Evolutionary conservation across 352 stramenopile genomes (phyloP), one percentile per base, ranked within the genome.

Genomic region (Phytopythium ostracodes): DNA sequence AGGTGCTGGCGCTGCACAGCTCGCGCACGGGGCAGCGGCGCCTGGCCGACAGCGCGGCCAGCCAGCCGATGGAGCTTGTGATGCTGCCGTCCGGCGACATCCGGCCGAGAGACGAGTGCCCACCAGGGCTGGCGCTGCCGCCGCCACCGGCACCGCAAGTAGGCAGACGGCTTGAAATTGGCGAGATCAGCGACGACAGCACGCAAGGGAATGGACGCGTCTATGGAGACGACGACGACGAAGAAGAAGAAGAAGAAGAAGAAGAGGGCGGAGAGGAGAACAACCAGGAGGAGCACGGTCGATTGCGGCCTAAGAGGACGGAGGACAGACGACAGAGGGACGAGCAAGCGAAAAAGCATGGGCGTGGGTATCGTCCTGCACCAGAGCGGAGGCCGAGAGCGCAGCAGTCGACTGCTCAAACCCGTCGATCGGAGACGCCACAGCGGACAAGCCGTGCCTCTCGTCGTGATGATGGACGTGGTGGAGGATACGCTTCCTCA

Each of bases 31-130:
- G 58, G 58, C 38, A 25, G 56, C 36, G 54, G 25, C 42, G 50
- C 33, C 40, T 47, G 47, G 59, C 24, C 33, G 35, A 40, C 4
- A 59, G 44, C 12, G 24, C 29, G 27, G 44, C 59, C 25, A 64
- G 60, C 22, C 62, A 61, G 14, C 77, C 75, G 4, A 84, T 91
- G 75, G 77, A 88, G 64, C 66, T 91, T 44, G 79, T 91, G 27
- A 85, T 75, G 44, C 29, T 89, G 63, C 69, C 79, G 46, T 87
- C 66, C 3, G 81, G 81, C 20, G 79, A 91, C 70, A 89, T 91
- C 57, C 68, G 72, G 46, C 61, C 77, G 6, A 62, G 75, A 20
- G 75, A 91, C 51, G 77, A 91, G 60, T 88, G 79, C 54, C 71
- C 76, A 6, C 64, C 70, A 2, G 78, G 72, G 1, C 56, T 88